Conservation (phyloP, 208 protist species). For the Acanthamoeba healyi region DNA sequence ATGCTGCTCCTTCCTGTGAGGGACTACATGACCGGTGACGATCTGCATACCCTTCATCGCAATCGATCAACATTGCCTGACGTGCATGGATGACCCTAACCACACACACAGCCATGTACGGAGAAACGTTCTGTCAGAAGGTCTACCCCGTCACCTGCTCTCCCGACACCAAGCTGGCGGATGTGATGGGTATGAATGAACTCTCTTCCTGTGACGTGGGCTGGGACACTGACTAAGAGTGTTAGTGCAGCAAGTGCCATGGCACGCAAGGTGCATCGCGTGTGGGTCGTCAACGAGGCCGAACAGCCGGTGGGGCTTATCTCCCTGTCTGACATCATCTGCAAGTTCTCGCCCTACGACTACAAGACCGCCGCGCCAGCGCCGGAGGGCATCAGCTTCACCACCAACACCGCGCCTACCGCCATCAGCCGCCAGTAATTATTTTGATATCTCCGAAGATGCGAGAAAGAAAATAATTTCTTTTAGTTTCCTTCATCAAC, state of each 20-base stretch:
- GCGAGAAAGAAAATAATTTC: neutral
- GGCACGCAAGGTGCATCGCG: neutral
- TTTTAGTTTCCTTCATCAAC: too few relatives aligned
- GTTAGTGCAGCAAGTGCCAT: neutral
- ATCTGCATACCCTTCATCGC: neutral
- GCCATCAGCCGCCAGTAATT: too few relatives aligned
- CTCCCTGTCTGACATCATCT: slow-evolving; percentile 6
- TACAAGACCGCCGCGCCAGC: neutral
- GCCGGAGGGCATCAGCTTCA: too few relatives aligned
- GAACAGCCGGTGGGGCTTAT: neutral
- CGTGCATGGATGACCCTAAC: too few relatives aligned
- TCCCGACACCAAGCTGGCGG: neutral
- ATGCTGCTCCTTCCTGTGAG: neutral
- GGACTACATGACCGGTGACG: neutral
- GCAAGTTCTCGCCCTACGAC: slow-evolving; percentile 40
- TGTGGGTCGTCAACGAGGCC: neutral
- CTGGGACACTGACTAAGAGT: too few relatives aligned
- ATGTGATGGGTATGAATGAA: neutral
- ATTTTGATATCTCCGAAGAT: neutral
- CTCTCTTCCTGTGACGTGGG: neutral
- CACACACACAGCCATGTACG: slow-evolving; percentile 23
- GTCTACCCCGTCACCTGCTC: neutral
- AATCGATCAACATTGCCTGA: too few relatives aligned
- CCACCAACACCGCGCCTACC: too few relatives aligned
- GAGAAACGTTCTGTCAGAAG: neutral